These are phyloP conservation scores for Hymenoscyphus occultus DNA, from an alignment of 2,329 filamentous ascomycete genomes.

Conservation along the genomic window DNA sequence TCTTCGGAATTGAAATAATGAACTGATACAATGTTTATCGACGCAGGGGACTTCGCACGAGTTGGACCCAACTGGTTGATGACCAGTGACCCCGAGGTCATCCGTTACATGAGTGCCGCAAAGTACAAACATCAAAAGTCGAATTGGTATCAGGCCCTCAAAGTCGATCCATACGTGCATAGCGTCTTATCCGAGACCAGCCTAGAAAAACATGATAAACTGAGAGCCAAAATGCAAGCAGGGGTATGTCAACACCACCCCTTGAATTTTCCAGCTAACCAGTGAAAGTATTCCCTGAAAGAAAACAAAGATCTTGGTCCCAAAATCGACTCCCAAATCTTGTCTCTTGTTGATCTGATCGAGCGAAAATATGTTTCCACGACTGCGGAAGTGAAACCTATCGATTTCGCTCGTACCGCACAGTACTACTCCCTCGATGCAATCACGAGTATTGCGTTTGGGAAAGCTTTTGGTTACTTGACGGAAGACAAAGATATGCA, in stretches of 20 bases:
- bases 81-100: constrained; percentile 2
- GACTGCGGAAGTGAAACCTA: constrained; percentile 41
- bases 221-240: constrained; percentile 48
- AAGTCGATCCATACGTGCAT: constrained; percentile 2
- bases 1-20: too few species aligned
- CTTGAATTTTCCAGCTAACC: constrained; percentile 26
- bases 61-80: constrained; percentile 2
- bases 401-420: constrained; percentile 45
- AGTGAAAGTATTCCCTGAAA: constrained; percentile 50
- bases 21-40: neutral
- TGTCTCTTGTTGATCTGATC: constrained; percentile 47
- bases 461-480: constrained; percentile 49
- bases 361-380: constrained; percentile 47
- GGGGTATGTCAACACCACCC: constrained; percentile 39
- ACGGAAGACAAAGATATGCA: constrained; percentile 44
- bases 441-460: constrained; percentile 51
- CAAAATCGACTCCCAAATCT: constrained; percentile 47
- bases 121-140: neutral
- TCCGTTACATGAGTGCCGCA: neutral
- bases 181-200: constrained; percentile 5
- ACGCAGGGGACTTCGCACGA: neutral
- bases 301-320: constrained; percentile 50
- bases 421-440: constrained; percentile 55
- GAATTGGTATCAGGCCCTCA: constrained; percentile 1
- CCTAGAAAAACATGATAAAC: constrained; percentile 39